These are phyloP conservation scores for Boletus bicolor DNA, from an alignment of 768 basidiomycete species.

Conservation along the genomic window DNA sequence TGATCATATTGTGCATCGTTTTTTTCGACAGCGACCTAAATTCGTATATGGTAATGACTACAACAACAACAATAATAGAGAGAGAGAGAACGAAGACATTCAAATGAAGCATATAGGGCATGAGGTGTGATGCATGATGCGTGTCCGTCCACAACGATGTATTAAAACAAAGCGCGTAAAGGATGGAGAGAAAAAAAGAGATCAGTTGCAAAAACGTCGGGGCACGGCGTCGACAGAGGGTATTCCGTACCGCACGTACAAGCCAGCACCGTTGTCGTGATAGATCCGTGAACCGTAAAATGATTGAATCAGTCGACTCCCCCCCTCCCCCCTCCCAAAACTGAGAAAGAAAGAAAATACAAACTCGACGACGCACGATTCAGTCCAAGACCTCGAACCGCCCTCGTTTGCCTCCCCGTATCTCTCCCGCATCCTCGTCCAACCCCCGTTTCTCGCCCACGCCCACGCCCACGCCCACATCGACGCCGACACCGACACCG, in stretches of 20 bases:
- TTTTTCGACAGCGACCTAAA: neutral
- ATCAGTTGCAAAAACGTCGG: neutral
- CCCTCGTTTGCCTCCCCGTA: constrained; percentile 51
- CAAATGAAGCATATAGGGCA: neutral
- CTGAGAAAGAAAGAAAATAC: neutral
- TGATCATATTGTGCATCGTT: neutral
- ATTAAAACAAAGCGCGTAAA: neutral
- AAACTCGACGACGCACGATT: constrained; percentile 8
- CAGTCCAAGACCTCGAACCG: constrained; percentile 61
- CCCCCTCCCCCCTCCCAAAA: neutral
- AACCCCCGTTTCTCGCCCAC: constrained; percentile 37
- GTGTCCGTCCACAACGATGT: constrained; percentile 8
- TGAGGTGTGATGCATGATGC: neutral
- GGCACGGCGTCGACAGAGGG: neutral
- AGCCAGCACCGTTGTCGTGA: neutral
- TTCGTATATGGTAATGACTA: constrained; percentile 25
- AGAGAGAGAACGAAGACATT: neutral
- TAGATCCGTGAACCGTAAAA: neutral
- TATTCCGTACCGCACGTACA: neutral
- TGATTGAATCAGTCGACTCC: neutral
- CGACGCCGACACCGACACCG: constrained; percentile 22
- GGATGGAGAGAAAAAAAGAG: neutral
- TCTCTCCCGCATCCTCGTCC: constrained; percentile 37
- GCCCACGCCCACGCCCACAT: constrained; percentile 23
- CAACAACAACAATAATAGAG: neutral